A percentile compares a stretch with the other conserved stretches of the same genome.
These are phyloP conservation scores for Rehmannia glutinosa DNA, from an alignment of 257 asterid species.

Conservation along the genomic window DNA sequence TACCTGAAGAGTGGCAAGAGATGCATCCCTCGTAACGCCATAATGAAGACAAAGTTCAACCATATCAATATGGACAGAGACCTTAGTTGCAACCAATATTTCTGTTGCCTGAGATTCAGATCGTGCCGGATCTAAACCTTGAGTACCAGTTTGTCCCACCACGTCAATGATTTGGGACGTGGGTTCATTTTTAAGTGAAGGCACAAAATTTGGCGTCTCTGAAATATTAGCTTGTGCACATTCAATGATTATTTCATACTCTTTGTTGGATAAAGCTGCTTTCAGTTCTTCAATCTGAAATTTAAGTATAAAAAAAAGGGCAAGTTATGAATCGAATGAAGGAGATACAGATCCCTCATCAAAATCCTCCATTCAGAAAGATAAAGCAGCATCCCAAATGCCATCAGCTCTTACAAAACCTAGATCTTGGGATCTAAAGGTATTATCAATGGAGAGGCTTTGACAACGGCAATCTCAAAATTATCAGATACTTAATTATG, in stretches of 20 bases:
- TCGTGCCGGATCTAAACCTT: constrained; percentile 36
- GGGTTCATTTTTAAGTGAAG: constrained; percentile 50
- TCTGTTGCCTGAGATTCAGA: constrained; percentile 43
- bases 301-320: constrained; percentile 9
- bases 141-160: constrained; percentile 36
- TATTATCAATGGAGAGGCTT: background rate
- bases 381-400: background rate
- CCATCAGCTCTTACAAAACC: background rate
- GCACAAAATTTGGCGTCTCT: constrained; percentile 74
- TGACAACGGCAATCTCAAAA: background rate
- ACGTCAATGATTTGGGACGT: constrained; percentile 38
- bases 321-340: background rate
- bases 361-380: background rate
- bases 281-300: constrained; percentile 83
- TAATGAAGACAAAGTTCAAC: constrained; percentile 87
- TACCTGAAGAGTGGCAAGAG: constrained; percentile 96
- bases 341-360: background rate
- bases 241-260: constrained; percentile 82
- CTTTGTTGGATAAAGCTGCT: constrained; percentile 92
- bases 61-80: constrained; percentile 62
- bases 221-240: constrained; percentile 84
- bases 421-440: constrained; percentile 3
- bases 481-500: constrained; percentile 5
- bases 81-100: constrained; percentile 56
- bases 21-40: constrained; percentile 76